These are phyloP conservation scores for Mycena epipterygia DNA, from an alignment of 768 basidiomycete species.

Conservation along the genomic window DNA sequence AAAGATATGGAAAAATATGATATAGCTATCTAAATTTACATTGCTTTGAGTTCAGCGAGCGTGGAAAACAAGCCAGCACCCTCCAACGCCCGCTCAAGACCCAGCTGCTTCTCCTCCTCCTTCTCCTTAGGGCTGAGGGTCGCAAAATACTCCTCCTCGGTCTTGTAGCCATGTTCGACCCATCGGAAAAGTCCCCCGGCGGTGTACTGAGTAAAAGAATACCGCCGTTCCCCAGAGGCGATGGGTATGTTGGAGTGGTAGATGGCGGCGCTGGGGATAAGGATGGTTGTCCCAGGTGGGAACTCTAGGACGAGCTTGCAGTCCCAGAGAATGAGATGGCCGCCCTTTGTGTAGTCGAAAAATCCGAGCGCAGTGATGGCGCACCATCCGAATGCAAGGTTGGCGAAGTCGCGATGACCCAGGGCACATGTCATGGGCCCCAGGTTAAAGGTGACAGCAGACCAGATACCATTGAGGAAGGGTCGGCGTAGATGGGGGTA, in stretches of 20 bases:
- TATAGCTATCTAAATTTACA: no score
- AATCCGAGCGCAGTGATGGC: not conserved
- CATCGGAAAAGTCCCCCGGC: slow-evolving; percentile 1
- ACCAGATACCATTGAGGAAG: no score
- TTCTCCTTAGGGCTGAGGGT: not conserved
- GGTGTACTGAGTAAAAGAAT: slow-evolving; percentile 8
- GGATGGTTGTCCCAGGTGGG: slow-evolving; percentile 4
- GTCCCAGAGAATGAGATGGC: no score
- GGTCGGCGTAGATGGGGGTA: not conserved
- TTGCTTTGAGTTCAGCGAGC: no score
- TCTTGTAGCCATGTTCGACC: no score
- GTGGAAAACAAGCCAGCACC: no score
- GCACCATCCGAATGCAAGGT: not conserved
- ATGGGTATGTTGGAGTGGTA: slow-evolving; percentile 13
- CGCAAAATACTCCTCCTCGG: not conserved
- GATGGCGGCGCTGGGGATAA: slow-evolving; percentile 7
- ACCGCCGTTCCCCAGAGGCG: not conserved
- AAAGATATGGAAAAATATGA: no score
- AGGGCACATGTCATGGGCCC: not conserved
- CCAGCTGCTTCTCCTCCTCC: slow-evolving; percentile 32
- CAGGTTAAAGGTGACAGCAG: not conserved
- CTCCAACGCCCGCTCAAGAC: no score
- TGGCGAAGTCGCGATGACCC: no score
- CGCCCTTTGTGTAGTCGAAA: not conserved
- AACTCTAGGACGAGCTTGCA: no score